These are phyloP conservation scores for Monosporozyma unispora DNA, from an alignment of 805 yeast genomes.

Conservation along the genomic window DNA sequence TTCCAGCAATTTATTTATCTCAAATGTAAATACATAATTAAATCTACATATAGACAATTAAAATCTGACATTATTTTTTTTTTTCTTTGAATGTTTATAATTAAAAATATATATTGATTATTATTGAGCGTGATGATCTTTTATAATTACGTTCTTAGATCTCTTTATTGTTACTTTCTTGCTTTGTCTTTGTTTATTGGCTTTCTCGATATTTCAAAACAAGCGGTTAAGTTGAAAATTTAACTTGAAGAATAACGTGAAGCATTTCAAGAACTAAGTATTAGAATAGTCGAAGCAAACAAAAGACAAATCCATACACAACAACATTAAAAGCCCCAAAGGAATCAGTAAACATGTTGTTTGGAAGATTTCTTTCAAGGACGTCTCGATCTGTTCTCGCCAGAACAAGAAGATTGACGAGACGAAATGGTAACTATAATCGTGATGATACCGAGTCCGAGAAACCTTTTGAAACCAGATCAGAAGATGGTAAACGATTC, in stretches of 20 bases:
- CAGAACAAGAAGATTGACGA: neutral
- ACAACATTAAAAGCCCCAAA: neutral
- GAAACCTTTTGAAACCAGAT: neutral
- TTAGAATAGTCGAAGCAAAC: neutral
- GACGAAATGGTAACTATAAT: neutral
- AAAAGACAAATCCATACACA: neutral
- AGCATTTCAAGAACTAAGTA: neutral
- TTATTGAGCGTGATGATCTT: too few relatives aligned
- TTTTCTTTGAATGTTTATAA: neutral
- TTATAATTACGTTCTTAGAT: too few relatives aligned
- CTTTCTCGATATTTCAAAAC: neutral
- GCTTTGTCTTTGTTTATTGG: neutral
- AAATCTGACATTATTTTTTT: neutral
- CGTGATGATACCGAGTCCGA: neutral
- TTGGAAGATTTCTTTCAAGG: neutral
- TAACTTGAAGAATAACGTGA: neutral
- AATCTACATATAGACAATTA: conserved; percentile 1
- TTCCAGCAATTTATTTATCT: neutral
- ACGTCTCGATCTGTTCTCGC: neutral
- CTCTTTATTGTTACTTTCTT: too few relatives aligned
- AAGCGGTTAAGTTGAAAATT: neutral
- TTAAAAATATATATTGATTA: neutral
- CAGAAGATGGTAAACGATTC: conserved; percentile 1
- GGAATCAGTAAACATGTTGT: neutral
- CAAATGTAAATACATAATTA: neutral